A percentile compares a stretch with the other conserved stretches of the same genome.
Conservation (phyloP, 768 basidiomycete species). For the Mycena leptocephala region DNA sequence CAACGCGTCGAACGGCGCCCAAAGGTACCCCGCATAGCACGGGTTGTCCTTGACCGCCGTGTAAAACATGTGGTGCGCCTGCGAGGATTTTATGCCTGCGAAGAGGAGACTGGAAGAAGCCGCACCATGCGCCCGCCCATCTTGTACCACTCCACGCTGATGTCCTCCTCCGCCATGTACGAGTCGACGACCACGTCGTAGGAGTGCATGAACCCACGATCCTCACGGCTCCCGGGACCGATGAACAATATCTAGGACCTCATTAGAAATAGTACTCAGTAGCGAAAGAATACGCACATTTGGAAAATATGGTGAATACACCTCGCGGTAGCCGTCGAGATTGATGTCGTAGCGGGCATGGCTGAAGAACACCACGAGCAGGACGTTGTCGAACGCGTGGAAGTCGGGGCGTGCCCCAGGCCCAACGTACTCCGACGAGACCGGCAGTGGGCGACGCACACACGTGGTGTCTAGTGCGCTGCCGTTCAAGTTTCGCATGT, state of each 20-base stretch:
- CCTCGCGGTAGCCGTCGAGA: too few relatives aligned
- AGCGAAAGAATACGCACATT: constrained; percentile 54
- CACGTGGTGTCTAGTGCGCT: too few relatives aligned
- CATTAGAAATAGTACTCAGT: background rate
- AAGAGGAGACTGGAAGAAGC: background rate
- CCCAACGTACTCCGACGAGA: too few relatives aligned
- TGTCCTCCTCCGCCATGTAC: constrained; percentile 62
- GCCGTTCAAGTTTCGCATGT: too few relatives aligned
- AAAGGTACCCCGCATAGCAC: constrained; percentile 68
- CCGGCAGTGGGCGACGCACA: too few relatives aligned
- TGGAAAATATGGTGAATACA: constrained; percentile 64
- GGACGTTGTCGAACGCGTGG: constrained; percentile 57
- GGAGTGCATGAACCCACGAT: constrained; percentile 63
- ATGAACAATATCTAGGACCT: constrained; percentile 60
- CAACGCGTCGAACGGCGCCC: too few relatives aligned
- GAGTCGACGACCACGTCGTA: constrained; percentile 67
- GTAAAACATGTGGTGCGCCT: constrained; percentile 71
- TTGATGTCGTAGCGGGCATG: constrained; percentile 64
- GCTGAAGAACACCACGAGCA: constrained; percentile 68
- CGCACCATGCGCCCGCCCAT: constrained; percentile 62
- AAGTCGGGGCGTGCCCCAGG: constrained; percentile 17
- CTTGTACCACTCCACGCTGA: constrained; percentile 53
- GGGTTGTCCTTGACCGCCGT: constrained; percentile 59
- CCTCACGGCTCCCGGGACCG: constrained; percentile 64
- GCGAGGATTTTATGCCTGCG: constrained; percentile 36